Evolutionary conservation across 352 stramenopile genomes (phyloP), one percentile per base, ranked within the genome.

Genomic region (Pilasporangium apinafurcum): DNA sequence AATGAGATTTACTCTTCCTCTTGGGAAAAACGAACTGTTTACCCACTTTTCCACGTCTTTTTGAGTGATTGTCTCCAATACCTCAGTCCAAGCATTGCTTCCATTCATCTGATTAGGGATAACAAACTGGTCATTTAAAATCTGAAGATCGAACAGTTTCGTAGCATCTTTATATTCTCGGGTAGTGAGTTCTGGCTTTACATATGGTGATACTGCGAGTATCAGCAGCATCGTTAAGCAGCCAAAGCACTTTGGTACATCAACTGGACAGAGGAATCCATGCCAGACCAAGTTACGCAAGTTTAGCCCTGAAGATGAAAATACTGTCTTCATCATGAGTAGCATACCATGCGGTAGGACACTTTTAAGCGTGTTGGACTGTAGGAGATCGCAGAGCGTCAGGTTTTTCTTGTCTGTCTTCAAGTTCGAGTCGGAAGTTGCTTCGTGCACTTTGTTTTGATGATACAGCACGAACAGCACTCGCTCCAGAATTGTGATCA

Each of bases 271-370:
- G 10, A 84, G 13, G 40, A 87, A 87, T 17, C 75, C 75, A 45
- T 87, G 71, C 71, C 75, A 87, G 17, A 83, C 72, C 32, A 87
- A 58, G 30, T 87, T 87, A 8, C 75, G 62, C 20, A 83, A 17
- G 34, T 87, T 87, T 8, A 87, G 45, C 12, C 68, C 71, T 4
- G 69, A 77, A 5, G 75, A 72, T n/a, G 83, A 39, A n/a, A 85
- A 83, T 7, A 87, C 40, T 25, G 75, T 55, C 24, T 63, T 62
- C 16, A 87, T 65, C 26, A 83, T 31, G 16, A 26, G 56, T 41
- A 81, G 37, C 26, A 87, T 44, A 7, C 67, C 69, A 4, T 17
- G 25, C 0, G 71, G 68, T 3, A 87, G 56, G 2, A 44, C 38
- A 5, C 27, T 35, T 7, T 52, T 21, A 18, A 87, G 40, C 18